Evolutionary conservation across 1,139 yeast genomes (phyloP).

Genomic region (Saccharomyces hybrid): DNA sequence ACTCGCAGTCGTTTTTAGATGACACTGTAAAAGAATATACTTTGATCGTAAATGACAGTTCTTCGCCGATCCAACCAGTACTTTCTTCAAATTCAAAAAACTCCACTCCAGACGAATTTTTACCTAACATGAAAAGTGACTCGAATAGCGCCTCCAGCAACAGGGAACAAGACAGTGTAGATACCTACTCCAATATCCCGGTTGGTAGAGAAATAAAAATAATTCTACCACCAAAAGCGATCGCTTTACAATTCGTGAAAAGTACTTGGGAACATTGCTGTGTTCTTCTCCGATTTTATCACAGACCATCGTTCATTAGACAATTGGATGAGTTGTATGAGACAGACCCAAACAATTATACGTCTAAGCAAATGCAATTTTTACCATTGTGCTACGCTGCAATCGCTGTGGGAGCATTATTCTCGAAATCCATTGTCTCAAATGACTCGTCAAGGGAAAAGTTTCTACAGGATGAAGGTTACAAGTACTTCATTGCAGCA

Average conservation of each 20-base stretch:
- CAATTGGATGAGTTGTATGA: slow-evolving; percentile 54
- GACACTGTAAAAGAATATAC: slow-evolving; percentile 24
- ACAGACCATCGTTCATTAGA: slow-evolving; percentile 69
- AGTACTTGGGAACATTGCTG: slow-evolving; percentile 87
- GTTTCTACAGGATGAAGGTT: slow-evolving; percentile 69
- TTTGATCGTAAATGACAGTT: slow-evolving; percentile 12
- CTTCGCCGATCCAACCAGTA: slow-evolving; percentile 5
- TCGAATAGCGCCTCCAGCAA: slow-evolving; percentile 5
- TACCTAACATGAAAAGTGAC: slow-evolving; percentile 1
- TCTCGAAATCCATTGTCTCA: slow-evolving; percentile 40
- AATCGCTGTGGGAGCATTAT: slow-evolving; percentile 72
- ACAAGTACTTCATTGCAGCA: slow-evolving; percentile 80
- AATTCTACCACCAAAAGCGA: slow-evolving; percentile 68
- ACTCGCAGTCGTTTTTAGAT: slow-evolving; percentile 12
- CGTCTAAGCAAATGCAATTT: slow-evolving; percentile 63
- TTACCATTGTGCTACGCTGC: slow-evolving; percentile 66
- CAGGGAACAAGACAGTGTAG: slow-evolving; percentile 16
- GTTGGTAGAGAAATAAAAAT: slow-evolving; percentile 48
- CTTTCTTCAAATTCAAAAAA: slow-evolving; percentile 5
- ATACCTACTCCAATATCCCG: slow-evolving; percentile 32
- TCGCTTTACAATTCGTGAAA: slow-evolving; percentile 64
- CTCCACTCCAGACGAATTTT: slow-evolving; percentile 2
- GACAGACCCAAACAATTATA: slow-evolving; percentile 56
- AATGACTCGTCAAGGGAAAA: slow-evolving; percentile 43
- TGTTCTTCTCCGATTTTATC: slow-evolving; percentile 77